Percentiles rank a stretch among this genome's conserved stretches.
Conservation (phyloP, 768 basidiomycete species). For the Lactarius sp. region DNA sequence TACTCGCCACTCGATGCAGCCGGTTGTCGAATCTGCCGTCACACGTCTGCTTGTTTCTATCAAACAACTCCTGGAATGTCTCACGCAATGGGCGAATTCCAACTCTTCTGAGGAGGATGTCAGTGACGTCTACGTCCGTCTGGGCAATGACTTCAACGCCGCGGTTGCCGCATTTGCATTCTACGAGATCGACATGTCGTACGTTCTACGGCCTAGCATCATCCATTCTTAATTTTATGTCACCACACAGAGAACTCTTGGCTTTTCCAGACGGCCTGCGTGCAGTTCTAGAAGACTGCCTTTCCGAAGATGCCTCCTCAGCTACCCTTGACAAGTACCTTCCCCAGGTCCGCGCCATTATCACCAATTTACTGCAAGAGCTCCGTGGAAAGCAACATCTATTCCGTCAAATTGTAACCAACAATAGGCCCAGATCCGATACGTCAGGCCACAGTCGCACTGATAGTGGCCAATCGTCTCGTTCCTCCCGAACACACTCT, state of each 20-base stretch:
- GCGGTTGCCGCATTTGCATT: slow-evolving; percentile 84
- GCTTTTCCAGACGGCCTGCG: slow-evolving; percentile 87
- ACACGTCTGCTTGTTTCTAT: slow-evolving; percentile 92
- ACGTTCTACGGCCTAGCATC: slow-evolving; percentile 19
- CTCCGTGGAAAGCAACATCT: slow-evolving; percentile 88
- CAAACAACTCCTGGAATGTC: slow-evolving; percentile 86
- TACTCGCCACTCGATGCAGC: slow-evolving; percentile 36
- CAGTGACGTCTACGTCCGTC: slow-evolving; percentile 93
- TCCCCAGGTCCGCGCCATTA: slow-evolving; percentile 86
- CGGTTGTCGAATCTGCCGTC: slow-evolving; percentile 84
- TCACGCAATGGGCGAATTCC: slow-evolving; percentile 78
- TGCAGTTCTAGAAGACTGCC: slow-evolving; percentile 80
- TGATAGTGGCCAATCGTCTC: slow-evolving; percentile 39
- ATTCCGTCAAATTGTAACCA: slow-evolving; percentile 72
- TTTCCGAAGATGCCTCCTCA: slow-evolving; percentile 83
- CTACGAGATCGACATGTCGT: slow-evolving; percentile 90
- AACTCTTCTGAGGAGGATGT: slow-evolving; percentile 73
- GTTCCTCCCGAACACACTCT: slow-evolving; percentile 46
- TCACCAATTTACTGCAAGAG: slow-evolving; percentile 88
- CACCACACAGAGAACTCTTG: slow-evolving; percentile 65
- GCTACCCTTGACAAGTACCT: slow-evolving; percentile 87
- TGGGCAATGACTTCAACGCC: slow-evolving; percentile 96
- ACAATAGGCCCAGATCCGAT: slow-evolving; percentile 50
- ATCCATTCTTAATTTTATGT: slow-evolving; percentile 12
- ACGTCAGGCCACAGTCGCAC: slow-evolving; percentile 44